Evolutionary conservation across 2,329 filamentous ascomycete genomes (phyloP), one percentile per base, ranked within the genome.

Genomic region (Cladosporium austrohemisphaericum): DNA sequence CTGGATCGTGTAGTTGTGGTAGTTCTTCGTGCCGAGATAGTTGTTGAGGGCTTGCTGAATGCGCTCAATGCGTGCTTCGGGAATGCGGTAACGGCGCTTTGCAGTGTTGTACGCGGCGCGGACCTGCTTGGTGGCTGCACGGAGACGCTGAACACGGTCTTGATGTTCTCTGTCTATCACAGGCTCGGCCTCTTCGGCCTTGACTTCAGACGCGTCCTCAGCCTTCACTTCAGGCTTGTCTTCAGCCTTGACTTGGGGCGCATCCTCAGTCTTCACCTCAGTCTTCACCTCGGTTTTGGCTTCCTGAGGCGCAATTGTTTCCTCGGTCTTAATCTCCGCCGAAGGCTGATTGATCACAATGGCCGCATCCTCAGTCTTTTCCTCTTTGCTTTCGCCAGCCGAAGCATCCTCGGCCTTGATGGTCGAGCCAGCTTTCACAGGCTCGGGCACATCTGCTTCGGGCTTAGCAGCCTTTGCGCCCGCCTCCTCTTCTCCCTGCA

Each of bases 1-100:
- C 59, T 93, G 86, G 50, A 98, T 83, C 2, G 93, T 98, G 75
- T 94, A 98, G 76, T 98, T 98, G 79, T 96, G 91, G 75, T 85
- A 98, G 73, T 95, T 95, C 61, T 78, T 79, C 3, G 91, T 96
- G 55, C 93, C 93, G 8, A 85, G 71, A 69, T 93, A 98, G 56
- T 78, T 75, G 60, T 81, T 71, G 8, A 98, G 78, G 0, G 84
- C 83, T 26, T 81, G 77, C 66, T 95, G 88, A 2, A 98, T 80
- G 52, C 85, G 83, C 22, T 79, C 72, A 40, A 93, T 76, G 7
- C 93, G 89, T 16, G 74, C 72, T 0, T 80, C 72, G 0, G 86
- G 84, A 49, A 95, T 85, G 41, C 92, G 88, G 67, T 96, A 97
- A 1, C 83, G 78, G 37, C 87, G 84, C 71, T 95, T 95, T 23